phyloP scores from a whole-genome alignment of 352 stramenopile species.

The Phytophthora brassicae region DNA sequence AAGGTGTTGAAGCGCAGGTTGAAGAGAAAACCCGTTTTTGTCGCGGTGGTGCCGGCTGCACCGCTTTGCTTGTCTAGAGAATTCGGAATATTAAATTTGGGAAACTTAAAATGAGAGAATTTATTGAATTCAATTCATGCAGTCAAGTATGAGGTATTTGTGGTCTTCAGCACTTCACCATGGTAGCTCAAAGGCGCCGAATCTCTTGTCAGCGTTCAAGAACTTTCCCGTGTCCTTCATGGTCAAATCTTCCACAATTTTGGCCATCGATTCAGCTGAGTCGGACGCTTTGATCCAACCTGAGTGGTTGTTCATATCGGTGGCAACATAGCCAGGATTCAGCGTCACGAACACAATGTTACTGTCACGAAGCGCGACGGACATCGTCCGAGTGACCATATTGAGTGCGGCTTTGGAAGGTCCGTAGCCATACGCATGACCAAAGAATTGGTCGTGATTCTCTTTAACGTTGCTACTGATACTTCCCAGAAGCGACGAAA shows the following conservation, averaged over 20 bases:
- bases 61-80: background rate
- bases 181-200: background rate
- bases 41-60: background rate
- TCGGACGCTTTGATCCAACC: background rate
- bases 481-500: too few relatives aligned
- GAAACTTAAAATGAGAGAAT: too few relatives aligned
- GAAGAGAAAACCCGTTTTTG: background rate
- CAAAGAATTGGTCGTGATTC: too few relatives aligned
- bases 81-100: background rate
- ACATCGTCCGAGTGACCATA: background rate
- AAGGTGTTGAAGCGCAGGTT: background rate
- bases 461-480: too few relatives aligned
- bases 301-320: slow-evolving; percentile 1
- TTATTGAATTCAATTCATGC: too few relatives aligned
- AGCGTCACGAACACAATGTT: slow-evolving; percentile 3
- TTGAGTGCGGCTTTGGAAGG: background rate
- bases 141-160: too few relatives aligned
- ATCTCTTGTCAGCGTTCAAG: background rate
- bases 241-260: background rate
- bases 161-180: too few relatives aligned
- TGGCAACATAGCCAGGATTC: background rate
- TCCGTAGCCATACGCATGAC: too few relatives aligned
- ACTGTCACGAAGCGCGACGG: background rate
- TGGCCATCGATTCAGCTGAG: background rate
- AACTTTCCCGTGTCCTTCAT: background rate